These are phyloP conservation scores for Backusella circina DNA, from an alignment of 192 early-diverging fungal genomes.

Conservation along the genomic window DNA sequence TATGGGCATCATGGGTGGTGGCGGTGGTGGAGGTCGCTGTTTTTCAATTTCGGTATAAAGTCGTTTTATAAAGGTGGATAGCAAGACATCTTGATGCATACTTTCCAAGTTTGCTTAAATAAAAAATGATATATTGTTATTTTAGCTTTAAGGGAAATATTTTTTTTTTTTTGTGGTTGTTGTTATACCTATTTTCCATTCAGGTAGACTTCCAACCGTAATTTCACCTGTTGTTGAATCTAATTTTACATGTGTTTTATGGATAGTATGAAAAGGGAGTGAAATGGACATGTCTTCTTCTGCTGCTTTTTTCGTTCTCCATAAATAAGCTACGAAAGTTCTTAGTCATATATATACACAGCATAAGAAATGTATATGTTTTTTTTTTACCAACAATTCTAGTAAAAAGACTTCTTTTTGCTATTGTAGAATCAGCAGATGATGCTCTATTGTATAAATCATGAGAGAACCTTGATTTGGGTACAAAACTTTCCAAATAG, in stretches of 20 bases:
- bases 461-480: not conserved
- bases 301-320: not conserved
- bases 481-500: not conserved
- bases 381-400: not conserved
- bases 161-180: not conserved
- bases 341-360: not conserved
- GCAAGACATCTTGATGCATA: not conserved
- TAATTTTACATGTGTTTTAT: slow-evolving; percentile 11
- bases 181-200: slow-evolving; percentile 10
- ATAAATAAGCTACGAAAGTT: not conserved
- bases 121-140: not conserved
- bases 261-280: slow-evolving; percentile 3
- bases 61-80: slow-evolving; percentile 12
- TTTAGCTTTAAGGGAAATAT: not conserved
- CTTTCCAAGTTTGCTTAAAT: not conserved
- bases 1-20: not conserved
- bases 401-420: not conserved
- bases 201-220: not conserved
- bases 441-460: not conserved
- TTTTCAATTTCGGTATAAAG: slow-evolving; percentile 11
- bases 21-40: not conserved
- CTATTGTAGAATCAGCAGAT: not conserved
- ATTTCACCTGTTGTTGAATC: slow-evolving; percentile 2
- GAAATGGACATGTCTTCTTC: slow-evolving; percentile 2
- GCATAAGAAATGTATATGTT: not conserved